Conservation (phyloP, 225 moss, liverwort and hornwort species). For the Asterella californica region DNA sequence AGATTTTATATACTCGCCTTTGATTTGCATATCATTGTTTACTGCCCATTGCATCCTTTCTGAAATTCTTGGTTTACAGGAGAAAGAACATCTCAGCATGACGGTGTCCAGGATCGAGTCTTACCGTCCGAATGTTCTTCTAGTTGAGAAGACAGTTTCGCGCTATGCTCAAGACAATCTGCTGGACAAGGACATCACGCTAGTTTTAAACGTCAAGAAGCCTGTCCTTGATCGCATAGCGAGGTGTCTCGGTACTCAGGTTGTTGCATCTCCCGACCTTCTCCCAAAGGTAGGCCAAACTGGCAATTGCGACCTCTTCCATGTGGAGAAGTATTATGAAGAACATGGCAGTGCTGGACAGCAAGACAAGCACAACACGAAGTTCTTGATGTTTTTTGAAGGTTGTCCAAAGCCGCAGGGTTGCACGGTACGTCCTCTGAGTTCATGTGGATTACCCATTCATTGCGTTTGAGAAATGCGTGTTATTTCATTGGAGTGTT, state of each 20-base stretch:
- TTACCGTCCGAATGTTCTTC: conserved; percentile 81
- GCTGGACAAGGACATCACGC: conserved; percentile 73
- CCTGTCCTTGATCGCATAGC: conserved; percentile 79
- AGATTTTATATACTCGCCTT: too few relatives aligned
- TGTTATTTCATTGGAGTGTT: background rate
- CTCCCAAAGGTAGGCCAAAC: conserved; percentile 56
- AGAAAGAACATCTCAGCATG: conserved; percentile 93
- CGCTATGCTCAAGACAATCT: conserved; percentile 78
- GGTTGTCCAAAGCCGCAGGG: conserved; percentile 84
- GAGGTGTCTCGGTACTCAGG: conserved; percentile 81
- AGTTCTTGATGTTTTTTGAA: conserved; percentile 94
- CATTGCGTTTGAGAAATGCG: too few relatives aligned
- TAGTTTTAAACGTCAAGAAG: conserved; percentile 88
- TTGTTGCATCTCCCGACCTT: conserved; percentile 78
- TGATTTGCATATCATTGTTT: too few relatives aligned
- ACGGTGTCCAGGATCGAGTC: conserved; percentile 93
- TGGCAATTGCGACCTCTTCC: conserved; percentile 78
- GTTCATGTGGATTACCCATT: background rate
- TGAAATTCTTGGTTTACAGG: conserved; percentile 44
- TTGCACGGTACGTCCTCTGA: conserved; percentile 57
- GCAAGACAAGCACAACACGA: conserved; percentile 59
- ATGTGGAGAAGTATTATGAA: conserved; percentile 83
- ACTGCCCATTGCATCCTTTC: too few relatives aligned
- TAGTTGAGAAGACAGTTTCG: conserved; percentile 94
- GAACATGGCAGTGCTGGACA: conserved; percentile 65